Evolutionary conservation across 768 basidiomycete genomes (phyloP), one percentile per base, ranked within the genome.

Genomic region (Jaapia argillacea): DNA sequence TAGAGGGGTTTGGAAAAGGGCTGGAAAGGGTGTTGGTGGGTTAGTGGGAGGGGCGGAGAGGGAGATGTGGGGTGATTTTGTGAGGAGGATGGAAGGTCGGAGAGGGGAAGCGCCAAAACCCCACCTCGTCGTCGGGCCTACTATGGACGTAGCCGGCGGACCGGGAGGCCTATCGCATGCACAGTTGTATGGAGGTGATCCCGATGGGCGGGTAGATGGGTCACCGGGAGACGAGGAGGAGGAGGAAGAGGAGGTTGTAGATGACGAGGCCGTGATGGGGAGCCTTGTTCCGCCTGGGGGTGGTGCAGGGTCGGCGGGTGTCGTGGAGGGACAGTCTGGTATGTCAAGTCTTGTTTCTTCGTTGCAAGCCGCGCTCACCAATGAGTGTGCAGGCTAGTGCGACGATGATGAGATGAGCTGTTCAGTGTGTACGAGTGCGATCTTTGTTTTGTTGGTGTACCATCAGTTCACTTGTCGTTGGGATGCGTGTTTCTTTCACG

Each of bases 11-110:
- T 83, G 81, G 72, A 66, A 74, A 44, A 71, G 74, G 48, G 79
- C 81, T 2, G 69, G 68, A 24, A 57, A 59, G 36, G 57, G 54
- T 5, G 50, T 80, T 42, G 75, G 77, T 57, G 58, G 62, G 21
- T 61, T 73, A 74, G n/a, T n/a, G n/a, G 77, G 78, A 54, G 42
- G 58, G 46, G 61, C 72, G 48, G 79, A 81, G 54, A 59, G 72
- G 1, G 80, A 77, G 5, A 71, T 75, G 48, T 83, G 80, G 80
- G 77, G 75, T 12, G 79, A 80, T 57, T 81, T 83, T 57, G 77
- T 82, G 46, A 66, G 76, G 52, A 60, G 70, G 18, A 74, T 75
- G 10, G 81, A 81, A 51, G 77, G 77, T 3, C 62, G 73, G 44
- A 48, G 41, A 21, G 44, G 41, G 10, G 48, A 45, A 33, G 45